phyloP scores from a whole-genome alignment of 192 early-diverging fungal species.

The Pilaira anomala region DNA sequence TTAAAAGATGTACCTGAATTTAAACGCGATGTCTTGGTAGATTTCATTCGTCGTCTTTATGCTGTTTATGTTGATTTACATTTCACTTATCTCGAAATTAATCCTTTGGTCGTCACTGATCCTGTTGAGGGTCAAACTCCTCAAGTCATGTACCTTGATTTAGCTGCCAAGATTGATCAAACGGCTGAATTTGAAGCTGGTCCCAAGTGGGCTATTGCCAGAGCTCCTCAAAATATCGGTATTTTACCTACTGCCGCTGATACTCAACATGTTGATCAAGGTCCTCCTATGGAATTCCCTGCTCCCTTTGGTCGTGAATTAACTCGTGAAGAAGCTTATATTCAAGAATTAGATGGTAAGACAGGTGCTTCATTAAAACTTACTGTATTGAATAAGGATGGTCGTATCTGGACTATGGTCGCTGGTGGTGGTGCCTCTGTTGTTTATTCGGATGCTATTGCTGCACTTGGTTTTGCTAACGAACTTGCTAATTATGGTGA shows the following conservation, averaged over 20 bases:
- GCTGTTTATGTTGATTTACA: conserved; percentile 94
- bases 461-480: conserved; percentile 88
- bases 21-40: conserved; percentile 76
- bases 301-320: conserved; percentile 97
- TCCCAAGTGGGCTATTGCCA: conserved; percentile 93
- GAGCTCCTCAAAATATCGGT: conserved; percentile 56
- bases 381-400: conserved; percentile 92
- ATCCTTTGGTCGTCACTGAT: conserved; percentile 94
- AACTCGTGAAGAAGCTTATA: conserved; percentile 96
- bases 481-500: conserved; percentile 99
- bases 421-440: conserved; percentile 99
- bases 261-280: conserved; percentile 54
- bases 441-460: conserved; percentile 98
- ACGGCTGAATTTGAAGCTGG: conserved; percentile 96
- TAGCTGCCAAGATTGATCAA: conserved; percentile 98
- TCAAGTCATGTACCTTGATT: conserved; percentile 88
- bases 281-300: conserved; percentile 93
- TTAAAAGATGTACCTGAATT: conserved; percentile 65
- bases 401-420: conserved; percentile 99
- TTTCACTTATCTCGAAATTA: conserved; percentile 99
- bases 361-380: conserved; percentile 98
- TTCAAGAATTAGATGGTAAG: conserved; percentile 96
- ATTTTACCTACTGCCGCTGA: conserved; percentile 29
- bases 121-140: conserved; percentile 48
- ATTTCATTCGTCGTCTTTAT: conserved; percentile 92